Evolutionary conservation across 257 asterid species (phyloP).

Genomic region (Solanum paucissectum): DNA sequence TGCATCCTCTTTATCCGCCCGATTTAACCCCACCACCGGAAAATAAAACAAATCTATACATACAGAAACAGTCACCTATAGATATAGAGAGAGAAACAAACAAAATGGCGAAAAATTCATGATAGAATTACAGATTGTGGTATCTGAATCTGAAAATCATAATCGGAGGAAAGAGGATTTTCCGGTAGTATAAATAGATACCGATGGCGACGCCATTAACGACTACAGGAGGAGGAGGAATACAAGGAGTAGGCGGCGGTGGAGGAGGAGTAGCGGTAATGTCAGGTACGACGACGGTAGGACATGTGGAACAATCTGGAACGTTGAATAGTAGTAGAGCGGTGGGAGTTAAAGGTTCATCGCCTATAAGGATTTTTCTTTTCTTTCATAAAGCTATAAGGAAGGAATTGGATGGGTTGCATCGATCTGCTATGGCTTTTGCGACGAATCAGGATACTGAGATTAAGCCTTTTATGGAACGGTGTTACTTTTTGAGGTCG

Average conservation of each 20-base stretch:
- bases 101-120: background rate
- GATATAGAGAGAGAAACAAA: background rate
- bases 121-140: background rate
- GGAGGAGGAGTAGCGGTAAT: constrained; percentile 20
- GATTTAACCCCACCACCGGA: background rate
- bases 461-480: constrained; percentile 50
- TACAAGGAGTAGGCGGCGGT: constrained; percentile 46
- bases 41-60: background rate
- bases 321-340: constrained; percentile 25
- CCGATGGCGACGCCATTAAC: constrained; percentile 38
- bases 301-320: constrained; percentile 17
- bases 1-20: constrained; percentile 49
- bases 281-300: constrained; percentile 2
- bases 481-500: constrained; percentile 62
- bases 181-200: background rate
- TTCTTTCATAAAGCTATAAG: constrained; percentile 82
- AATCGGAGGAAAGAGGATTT: background rate
- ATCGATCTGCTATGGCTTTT: constrained; percentile 53
- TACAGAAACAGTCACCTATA: background rate
- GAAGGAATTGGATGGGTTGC: constrained; percentile 63
- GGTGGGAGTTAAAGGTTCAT: constrained; percentile 26
- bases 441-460: constrained; percentile 50
- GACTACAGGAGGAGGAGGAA: constrained; percentile 31
- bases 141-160: constrained; percentile 24
- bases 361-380: constrained; percentile 73